Base-by-base conservation (phyloP, 106 monocot genomes). In the Alisma plantagoaquatica region DNA sequence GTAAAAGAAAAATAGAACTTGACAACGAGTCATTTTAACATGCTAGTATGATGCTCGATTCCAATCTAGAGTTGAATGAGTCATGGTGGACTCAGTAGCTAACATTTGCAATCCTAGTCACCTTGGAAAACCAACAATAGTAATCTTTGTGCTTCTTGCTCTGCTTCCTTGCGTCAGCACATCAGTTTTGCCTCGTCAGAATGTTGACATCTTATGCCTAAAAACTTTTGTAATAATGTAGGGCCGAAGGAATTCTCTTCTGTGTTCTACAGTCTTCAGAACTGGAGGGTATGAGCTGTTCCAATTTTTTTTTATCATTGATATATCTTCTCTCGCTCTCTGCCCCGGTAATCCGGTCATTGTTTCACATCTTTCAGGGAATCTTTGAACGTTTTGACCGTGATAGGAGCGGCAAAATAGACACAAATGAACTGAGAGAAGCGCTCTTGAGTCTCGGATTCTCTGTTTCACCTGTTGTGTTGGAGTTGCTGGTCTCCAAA, bases 301-400 rank as follows among this genome's bases (percentile, higher is more conserved):
- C 33, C 7, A 32, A n/a, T n/a, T 54, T 32, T 56, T 23, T 15
- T 41, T 2, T 20, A 21, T 38, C 35, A 38, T 38, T 38, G 14
- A 38, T 7, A 38, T 38, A 38, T 7, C 14, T 38, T 5, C 9
- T 38, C 35, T 38, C 14, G 35, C 14, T 38, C 35, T 38, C 35
- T 38, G 14, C 35, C 35, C 35, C 14, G 9, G 35, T 46, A 14
- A 46, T 17, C 21, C 17, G 21, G 0, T 14, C n/a, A 15, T 46
- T 17, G 4, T 26, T 25, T 15, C 28, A 26, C 38, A 20, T 4
- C 43, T 48, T 48, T 18, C 76, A 98, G 96, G 56, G 47, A 11
- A 89, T 82, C 24, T 98, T 98, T 65, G 96, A 98, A 33, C 73
- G 76, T 45, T 88, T 88, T 60, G 96, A 98, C 54, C 83, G 96